Conservation (phyloP, 2,329 filamentous ascomycete species). For the Botrytis squamosa region DNA sequence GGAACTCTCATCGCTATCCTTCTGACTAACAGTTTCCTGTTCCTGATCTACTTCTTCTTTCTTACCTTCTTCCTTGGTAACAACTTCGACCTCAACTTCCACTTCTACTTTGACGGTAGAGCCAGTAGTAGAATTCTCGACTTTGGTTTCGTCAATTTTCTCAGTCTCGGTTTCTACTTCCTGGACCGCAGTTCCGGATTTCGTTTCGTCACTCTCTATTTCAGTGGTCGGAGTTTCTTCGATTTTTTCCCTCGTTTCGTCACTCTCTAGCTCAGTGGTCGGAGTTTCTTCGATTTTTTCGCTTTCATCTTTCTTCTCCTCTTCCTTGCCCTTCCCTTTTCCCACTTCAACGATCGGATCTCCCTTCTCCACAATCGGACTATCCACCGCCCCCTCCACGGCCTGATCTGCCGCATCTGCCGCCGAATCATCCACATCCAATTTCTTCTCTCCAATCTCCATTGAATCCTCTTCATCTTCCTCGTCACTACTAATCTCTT, state of each 20-base stretch:
- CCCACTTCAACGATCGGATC: not conserved
- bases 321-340: not conserved
- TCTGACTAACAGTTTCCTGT: not conserved
- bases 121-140: not conserved
- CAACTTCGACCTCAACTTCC: not conserved
- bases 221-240: not conserved
- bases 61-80: not conserved
- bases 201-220: not conserved
- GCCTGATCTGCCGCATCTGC: constrained; percentile 21
- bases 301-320: not conserved
- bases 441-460: constrained; percentile 22
- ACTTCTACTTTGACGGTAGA: constrained; percentile 2
- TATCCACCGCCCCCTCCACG: not conserved
- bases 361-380: constrained; percentile 4
- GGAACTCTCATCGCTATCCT: constrained; percentile 14
- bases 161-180: not conserved
- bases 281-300: not conserved
- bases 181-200: not conserved
- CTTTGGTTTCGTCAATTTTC: not conserved
- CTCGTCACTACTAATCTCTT: constrained; percentile 47
- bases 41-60: not conserved
- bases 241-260: not conserved
- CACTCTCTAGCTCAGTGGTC: not conserved
- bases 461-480: constrained; percentile 16
- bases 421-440: constrained; percentile 24